Conservation (phyloP, 1,284 basidiomycete species). For the Ustilago nuda region DNA sequence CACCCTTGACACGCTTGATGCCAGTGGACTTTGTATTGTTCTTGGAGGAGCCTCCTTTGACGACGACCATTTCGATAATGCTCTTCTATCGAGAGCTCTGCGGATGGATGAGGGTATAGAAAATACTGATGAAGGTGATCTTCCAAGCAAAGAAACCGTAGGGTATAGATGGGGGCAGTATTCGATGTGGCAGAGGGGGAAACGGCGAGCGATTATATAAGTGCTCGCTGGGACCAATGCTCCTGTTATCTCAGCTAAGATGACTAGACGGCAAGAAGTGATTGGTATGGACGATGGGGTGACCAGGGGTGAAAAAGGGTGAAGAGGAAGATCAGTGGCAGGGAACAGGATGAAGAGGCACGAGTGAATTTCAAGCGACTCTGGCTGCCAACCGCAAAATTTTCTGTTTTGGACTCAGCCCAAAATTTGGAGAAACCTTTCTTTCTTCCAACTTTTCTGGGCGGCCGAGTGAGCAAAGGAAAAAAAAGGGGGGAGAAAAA, state of each 20-base stretch:
- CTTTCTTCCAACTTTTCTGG: conserved; percentile 15
- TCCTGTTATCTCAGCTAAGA: conserved; percentile 3
- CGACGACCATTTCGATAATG: conserved; percentile 50
- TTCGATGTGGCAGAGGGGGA: background rate
- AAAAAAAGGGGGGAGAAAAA: background rate
- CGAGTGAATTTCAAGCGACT: conserved; percentile 3
- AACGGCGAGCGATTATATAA: background rate
- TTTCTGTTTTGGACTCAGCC: conserved; percentile 15
- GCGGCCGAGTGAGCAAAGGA: conserved; percentile 5
- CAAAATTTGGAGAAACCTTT: conserved; percentile 17
- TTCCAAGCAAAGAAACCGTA: background rate
- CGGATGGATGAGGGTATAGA: conserved; percentile 26
- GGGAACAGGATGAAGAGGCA: background rate
- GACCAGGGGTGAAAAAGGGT: conserved; percentile 35
- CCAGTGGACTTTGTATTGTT: conserved; percentile 55
- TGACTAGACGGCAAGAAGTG: background rate
- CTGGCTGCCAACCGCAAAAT: conserved; percentile 22
- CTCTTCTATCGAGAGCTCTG: background rate
- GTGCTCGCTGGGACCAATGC: background rate
- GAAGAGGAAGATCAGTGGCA: background rate
- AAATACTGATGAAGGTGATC: conserved; percentile 1
- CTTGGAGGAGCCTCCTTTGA: conserved; percentile 57
- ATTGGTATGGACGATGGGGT: conserved; percentile 10
- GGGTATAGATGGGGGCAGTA: conserved; percentile 1
- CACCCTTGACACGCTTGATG: conserved; percentile 60